These are phyloP conservation scores for Angophora floribunda DNA, from an alignment of 345 rosid genomes.

Conservation along the genomic window DNA sequence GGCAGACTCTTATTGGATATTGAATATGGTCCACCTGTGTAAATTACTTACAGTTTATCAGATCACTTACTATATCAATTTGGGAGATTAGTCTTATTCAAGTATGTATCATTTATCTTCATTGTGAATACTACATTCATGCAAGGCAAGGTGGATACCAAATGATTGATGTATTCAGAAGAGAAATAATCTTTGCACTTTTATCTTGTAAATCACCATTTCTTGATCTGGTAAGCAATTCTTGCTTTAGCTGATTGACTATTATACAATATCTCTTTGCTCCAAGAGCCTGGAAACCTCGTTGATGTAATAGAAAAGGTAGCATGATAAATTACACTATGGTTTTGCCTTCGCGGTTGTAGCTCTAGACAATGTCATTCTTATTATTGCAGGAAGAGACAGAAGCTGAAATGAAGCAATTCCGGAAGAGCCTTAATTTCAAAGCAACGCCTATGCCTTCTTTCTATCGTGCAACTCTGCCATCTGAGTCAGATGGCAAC, in stretches of 20 bases:
- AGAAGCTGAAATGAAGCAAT: slow-evolving; percentile 53
- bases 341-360: neutral
- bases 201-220: neutral
- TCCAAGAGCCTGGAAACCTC: neutral
- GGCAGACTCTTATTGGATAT: neutral
- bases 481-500: slow-evolving; percentile 7
- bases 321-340: neutral
- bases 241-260: neutral
- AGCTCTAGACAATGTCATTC: neutral
- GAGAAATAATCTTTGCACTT: neutral
- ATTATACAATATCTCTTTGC: neutral
- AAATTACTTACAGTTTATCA: neutral
- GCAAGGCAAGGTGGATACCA: neutral
- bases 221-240: neutral
- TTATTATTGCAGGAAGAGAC: slow-evolving; percentile 42
- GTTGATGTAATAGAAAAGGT: neutral
- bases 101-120: neutral
- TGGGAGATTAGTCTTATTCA: neutral
- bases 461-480: slow-evolving; percentile 36
- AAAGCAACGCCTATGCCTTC: slow-evolving; percentile 90
- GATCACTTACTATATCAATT: neutral
- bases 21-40: neutral
- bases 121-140: neutral
- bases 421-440: slow-evolving; percentile 72
- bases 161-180: neutral